phyloP scores from a whole-genome alignment of 306 rosid genomes.

The Cucumis melo region DNA sequence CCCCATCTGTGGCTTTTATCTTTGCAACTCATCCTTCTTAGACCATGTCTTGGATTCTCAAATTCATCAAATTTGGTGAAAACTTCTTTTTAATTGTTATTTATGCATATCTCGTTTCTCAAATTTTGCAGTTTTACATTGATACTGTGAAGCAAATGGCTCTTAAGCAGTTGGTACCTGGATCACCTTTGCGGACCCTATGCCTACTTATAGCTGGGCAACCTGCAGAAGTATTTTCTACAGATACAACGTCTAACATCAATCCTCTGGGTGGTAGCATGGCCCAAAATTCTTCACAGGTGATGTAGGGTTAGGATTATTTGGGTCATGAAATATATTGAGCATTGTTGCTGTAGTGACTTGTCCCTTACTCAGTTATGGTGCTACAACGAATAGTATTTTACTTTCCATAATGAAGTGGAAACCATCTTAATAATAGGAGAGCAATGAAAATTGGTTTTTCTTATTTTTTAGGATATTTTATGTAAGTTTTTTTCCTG shows the following conservation, averaged over 20 bases:
- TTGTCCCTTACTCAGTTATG: not conserved
- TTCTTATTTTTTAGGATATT: not conserved
- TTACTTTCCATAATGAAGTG: not conserved
- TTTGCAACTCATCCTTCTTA: not conserved
- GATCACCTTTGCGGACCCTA: constrained; percentile 87
- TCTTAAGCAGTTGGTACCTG: constrained; percentile 56
- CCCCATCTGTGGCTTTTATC: not conserved
- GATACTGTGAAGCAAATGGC: constrained; percentile 97
- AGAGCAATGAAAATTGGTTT: not conserved
- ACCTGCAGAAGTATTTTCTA: constrained; percentile 78
- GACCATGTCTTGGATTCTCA: not conserved
- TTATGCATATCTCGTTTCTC: constrained; percentile 7
- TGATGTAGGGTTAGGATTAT: constrained; percentile 17
- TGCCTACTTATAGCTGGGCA: constrained; percentile 92
- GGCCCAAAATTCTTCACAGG: constrained; percentile 56
- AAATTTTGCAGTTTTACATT: constrained; percentile 63
- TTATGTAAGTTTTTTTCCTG: not conserved
- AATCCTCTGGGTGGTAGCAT: constrained; percentile 24
- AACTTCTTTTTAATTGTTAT: not conserved
- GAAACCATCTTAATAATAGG: not conserved
- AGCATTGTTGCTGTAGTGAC: not conserved
- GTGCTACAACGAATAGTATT: not conserved
- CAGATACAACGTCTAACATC: constrained; percentile 12
- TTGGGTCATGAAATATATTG: not conserved
- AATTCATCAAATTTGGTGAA: not conserved